These are phyloP conservation scores for Flaveria ramosissima DNA, from an alignment of 129 eudicot genomes.

Conservation along the genomic window DNA sequence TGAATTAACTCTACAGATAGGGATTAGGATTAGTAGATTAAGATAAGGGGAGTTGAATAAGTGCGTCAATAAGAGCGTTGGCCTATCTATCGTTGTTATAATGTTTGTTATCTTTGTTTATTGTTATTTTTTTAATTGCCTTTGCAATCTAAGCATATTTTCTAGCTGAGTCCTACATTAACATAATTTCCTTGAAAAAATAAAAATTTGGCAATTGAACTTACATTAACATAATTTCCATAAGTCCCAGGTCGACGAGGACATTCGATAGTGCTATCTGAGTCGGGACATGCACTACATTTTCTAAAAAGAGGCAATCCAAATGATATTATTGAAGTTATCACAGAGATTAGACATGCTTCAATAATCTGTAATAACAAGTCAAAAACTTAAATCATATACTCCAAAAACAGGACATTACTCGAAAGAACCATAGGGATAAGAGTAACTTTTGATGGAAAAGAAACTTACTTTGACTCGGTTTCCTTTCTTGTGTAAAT, in stretches of 20 bases:
- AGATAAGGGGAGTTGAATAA: neutral
- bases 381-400: slow-evolving; percentile 10
- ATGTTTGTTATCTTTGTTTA: neutral
- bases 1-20: slow-evolving; percentile 1
- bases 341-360: slow-evolving; percentile 80
- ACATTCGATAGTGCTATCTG: slow-evolving; percentile 61
- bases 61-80: too few relatives aligned
- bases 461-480: slow-evolving; percentile 73
- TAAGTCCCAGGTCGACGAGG: slow-evolving; percentile 95
- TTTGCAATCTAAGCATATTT: neutral
- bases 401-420: neutral
- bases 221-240: slow-evolving; percentile 96
- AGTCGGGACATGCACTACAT: slow-evolving; percentile 89
- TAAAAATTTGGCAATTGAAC: slow-evolving; percentile 26
- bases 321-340: slow-evolving; percentile 84
- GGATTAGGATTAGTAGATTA: neutral
- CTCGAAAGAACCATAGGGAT: neutral
- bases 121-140: neutral
- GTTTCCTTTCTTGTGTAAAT: slow-evolving; percentile 91
- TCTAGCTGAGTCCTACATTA: slow-evolving; percentile 40
- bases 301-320: slow-evolving; percentile 94
- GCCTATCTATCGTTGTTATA: neutral
- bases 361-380: slow-evolving; percentile 66
- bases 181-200: slow-evolving; percentile 72
- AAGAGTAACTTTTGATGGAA: neutral